A percentile compares a stretch with the other conserved stretches of the same genome.
Conservation (phyloP, 2,329 filamentous ascomycete species). For the Scedosporium minutisporum region DNA sequence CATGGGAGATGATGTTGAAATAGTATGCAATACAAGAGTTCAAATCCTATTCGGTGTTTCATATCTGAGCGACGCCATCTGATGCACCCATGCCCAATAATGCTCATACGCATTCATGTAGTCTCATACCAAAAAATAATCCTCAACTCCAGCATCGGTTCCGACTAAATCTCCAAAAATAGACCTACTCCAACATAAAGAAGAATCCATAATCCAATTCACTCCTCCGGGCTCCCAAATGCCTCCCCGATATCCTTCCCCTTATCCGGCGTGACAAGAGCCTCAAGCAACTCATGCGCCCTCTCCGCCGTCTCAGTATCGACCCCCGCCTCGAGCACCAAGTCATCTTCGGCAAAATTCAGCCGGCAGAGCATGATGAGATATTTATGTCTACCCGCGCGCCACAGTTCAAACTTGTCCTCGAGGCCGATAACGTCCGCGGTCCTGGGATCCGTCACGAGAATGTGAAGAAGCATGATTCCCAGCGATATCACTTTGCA, state of each 20-base stretch:
- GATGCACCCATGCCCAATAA: background rate
- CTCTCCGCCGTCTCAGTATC: conserved; percentile 69
- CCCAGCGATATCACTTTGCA: conserved; percentile 38
- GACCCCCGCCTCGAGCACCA: conserved; percentile 67
- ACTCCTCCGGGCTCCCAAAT: conserved; percentile 22
- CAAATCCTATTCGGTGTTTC: background rate
- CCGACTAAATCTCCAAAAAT: background rate
- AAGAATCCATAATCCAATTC: conserved; percentile 1
- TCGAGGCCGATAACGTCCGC: conserved; percentile 49
- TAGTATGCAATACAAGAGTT: no score
- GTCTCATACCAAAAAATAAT: background rate
- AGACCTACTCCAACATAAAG: background rate
- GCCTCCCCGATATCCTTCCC: conserved; percentile 34
- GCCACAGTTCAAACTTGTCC: conserved; percentile 58
- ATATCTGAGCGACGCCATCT: background rate
- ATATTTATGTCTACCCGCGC: conserved; percentile 72
- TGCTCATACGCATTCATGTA: background rate
- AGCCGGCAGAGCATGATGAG: conserved; percentile 70
- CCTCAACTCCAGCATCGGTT: background rate
- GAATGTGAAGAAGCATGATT: conserved; percentile 39
- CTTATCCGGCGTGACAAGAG: conserved; percentile 68
- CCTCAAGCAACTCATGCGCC: conserved; percentile 73
- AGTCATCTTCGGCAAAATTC: conserved; percentile 72
- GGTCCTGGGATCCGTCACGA: conserved; percentile 39
- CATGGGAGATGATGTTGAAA: no score